These are phyloP conservation scores for Ajuga chamaepitys DNA, from an alignment of 257 asterid genomes.

Conservation along the genomic window DNA sequence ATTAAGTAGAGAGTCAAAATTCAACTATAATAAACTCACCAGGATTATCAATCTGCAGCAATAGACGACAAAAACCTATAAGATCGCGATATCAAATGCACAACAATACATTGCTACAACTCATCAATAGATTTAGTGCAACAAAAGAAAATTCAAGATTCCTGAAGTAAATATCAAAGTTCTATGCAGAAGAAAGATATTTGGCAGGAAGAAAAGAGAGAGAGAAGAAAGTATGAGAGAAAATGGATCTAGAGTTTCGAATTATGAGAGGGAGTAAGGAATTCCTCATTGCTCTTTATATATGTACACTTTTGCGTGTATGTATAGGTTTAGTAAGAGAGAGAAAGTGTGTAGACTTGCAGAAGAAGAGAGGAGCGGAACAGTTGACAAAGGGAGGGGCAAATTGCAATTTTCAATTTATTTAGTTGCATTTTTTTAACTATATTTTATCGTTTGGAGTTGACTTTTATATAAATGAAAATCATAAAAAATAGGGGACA, in stretches of 20 bases:
- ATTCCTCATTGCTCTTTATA: background rate
- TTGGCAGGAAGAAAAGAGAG: background rate
- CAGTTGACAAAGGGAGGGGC: conserved; percentile 7
- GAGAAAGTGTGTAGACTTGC: conserved; percentile 18
- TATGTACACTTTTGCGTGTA: background rate
- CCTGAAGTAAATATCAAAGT: background rate
- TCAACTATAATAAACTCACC: conserved; percentile 14
- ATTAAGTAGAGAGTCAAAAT: background rate
- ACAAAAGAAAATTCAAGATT: background rate
- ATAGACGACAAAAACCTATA: background rate
- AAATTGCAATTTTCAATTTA: conserved; percentile 2
- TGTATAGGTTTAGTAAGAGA: conserved; percentile 18
- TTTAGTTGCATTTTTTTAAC: background rate
- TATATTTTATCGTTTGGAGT: background rate
- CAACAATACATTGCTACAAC: conserved; percentile 3
- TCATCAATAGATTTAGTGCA: background rate
- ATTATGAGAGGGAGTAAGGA: conserved; percentile 5
- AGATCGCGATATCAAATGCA: conserved; percentile 25
- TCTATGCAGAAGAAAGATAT: background rate
- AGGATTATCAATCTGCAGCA: background rate
- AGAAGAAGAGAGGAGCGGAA: background rate
- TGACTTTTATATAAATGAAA: conserved; percentile 13
- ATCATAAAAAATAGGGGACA: background rate
- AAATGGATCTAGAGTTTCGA: conserved; percentile 15
- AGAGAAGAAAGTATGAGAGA: background rate